Base-by-base conservation (phyloP, 202 grass and related monocot genomes). In the Zoysia matrella region DNA sequence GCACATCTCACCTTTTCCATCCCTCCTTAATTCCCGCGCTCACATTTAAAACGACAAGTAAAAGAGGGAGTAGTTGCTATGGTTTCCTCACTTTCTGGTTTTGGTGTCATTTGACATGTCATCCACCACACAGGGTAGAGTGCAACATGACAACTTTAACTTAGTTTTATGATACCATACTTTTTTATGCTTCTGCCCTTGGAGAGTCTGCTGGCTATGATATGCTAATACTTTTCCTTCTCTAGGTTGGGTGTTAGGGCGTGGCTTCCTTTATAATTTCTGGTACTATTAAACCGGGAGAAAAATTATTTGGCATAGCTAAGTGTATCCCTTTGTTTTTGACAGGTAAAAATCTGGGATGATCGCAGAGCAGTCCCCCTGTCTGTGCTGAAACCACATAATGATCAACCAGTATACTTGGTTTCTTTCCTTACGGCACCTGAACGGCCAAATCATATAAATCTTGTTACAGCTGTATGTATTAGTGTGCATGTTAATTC, bases 381-480 rank as follows among this genome's bases (percentile, higher is more conserved):
- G 40, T 78, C 90, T 73, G 88, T 88, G 11, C 71, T 98, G 18
- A 94, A 84, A 77, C 90, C 95, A 6, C 86, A 98, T 84, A 90
- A 94, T 84, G 88, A 92, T 39, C 86, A 91, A 89, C 81, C 92
- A 70, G 92, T 94, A 69, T 89, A 91, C 61, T 94, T 88, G 0
- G 92, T 94, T 71, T 88, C 86, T 47, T 98, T 98, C 67, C 79
- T 98, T 69, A 94, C 92, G 12, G 85, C 95, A 64, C 90, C 86
- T 55, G 85, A 98, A 41, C 84, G 62, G 22, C 92, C 95, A 67
- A 81, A 88, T 81, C 95, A 98, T 82, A 94, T 98, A 72, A 94
- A 98, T 93, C 90, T 98, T 6, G 82, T 98, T 57, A 98, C 95
- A 77, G 88, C 92, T 14, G 95, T 98, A 93, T 79, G 86, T 46